These are phyloP conservation scores for Epipyxis sp. DNA, from an alignment of 108 stramenopile genomes.

Conservation along the genomic window DNA sequence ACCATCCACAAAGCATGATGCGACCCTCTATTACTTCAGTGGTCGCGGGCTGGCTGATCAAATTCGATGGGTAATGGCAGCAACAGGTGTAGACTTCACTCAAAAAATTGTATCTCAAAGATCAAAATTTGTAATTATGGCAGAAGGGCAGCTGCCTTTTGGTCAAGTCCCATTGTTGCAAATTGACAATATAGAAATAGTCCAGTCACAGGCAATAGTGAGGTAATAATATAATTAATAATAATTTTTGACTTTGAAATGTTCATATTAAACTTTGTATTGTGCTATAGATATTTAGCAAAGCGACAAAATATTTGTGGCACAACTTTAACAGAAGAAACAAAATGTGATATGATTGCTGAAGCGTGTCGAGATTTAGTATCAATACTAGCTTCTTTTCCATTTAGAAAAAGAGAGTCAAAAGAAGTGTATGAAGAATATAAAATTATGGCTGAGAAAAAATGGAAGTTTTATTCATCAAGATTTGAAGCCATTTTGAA, in stretches of 20 bases:
- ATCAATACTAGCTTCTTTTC: background rate
- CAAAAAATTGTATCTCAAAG: conserved; percentile 12
- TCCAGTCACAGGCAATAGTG: conserved; percentile 23
- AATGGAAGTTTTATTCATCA: background rate
- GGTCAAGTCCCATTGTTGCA: conserved; percentile 28
- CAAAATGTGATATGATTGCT: conserved; percentile 25
- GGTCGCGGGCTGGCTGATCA: conserved; percentile 32
- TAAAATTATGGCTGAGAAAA: background rate
- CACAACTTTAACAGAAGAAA: background rate
- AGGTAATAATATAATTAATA: too few relatives aligned
- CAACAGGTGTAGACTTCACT: background rate
- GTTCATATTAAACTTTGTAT: too few relatives aligned
- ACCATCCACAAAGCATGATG: conserved; percentile 4
- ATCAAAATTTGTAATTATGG: background rate
- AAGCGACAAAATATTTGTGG: background rate
- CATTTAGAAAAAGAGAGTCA: background rate
- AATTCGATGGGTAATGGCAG: conserved; percentile 25
- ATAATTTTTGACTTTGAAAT: conserved; percentile 3
- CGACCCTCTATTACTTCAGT: conserved; percentile 27
- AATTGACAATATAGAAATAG: conserved; percentile 18
- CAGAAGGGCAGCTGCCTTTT: conserved; percentile 12
- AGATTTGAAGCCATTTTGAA: background rate
- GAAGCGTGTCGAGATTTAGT: conserved; percentile 20
- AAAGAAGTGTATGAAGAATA: background rate
- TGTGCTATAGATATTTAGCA: conserved; percentile 2